Base-by-base conservation (phyloP, 495 filamentous ascomycete genomes). In the Pyrenula aspistea region DNA sequence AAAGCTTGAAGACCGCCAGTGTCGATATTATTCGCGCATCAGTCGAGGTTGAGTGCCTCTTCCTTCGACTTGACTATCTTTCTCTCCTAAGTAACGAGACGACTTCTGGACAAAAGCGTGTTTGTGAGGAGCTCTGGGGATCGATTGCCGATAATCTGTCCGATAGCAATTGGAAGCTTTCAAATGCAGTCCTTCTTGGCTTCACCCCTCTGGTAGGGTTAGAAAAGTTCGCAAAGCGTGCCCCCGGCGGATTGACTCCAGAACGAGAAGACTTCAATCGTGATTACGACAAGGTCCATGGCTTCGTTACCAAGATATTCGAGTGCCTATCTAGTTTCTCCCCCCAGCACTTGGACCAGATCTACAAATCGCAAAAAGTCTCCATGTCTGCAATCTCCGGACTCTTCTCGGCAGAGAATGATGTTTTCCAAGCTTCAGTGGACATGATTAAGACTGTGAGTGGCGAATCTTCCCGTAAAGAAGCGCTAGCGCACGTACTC, bases 391-490 rank as follows among this genome's bases (percentile, higher is more conserved):
- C 91, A 53, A 76, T 91, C 15, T 78, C 83, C 2, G 74, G 84
- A 2, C 77, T 93, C 8, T 84, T 85, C 60, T 89, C 74, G 57
- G 84, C 78, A 60, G 83, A 92, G 56, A 67, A 82, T 3, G 75
- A 80, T 53, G 83, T 87, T 53, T 86, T 85, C 55, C 83, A 88
- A 63, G 84, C 86, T 22, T 80, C 86, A 2, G 76, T 92, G 2
- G 86, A 89, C 59, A 69, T 95, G 25, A 81, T 94, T 60, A 95
- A 94, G 64, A 81, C 80, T 49, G 76, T 89, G 36, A 92, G 87
- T 57, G 78, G 76, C 3, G 81, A 92, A 64, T 78, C 76, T 53
- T 78, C 76, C 56, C 83, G 87, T 51, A 76, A 81, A 55, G 88
- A 91, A 55, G 89, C 90, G 0, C 79, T 96, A 36, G 78, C 79